phyloP scores from a whole-genome alignment of 1,284 basidiomycete genomes.

The Ceratobasidium sp. region DNA sequence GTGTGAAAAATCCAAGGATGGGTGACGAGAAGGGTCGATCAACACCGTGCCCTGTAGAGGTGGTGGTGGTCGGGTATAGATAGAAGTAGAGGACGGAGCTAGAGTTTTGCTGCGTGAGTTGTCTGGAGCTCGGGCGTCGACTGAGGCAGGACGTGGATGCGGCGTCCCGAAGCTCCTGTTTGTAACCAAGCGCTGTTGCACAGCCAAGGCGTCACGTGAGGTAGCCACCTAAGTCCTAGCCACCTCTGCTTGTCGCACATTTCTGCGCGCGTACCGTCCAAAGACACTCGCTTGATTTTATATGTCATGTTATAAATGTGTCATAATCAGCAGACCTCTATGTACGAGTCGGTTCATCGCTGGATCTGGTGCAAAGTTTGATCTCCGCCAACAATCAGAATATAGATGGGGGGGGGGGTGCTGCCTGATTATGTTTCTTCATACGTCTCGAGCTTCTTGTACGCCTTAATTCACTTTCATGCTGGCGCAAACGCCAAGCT shows the following conservation, averaged over 20 bases:
- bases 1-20: background rate
- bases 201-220: background rate
- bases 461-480: too few relatives aligned
- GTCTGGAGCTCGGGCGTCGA: conserved; percentile 26
- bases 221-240: background rate
- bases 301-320: too few relatives aligned
- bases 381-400: too few relatives aligned
- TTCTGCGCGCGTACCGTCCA: background rate
- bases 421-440: too few relatives aligned
- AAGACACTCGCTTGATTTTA: too few relatives aligned
- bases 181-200: conserved; percentile 8
- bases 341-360: too few relatives aligned
- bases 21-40: background rate
- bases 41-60: background rate
- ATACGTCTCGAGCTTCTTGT: too few relatives aligned
- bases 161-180: conserved; percentile 28
- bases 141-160: conserved; percentile 34
- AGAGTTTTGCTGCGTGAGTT: background rate
- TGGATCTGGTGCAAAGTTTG: too few relatives aligned
- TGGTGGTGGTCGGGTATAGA: background rate
- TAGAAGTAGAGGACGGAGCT: background rate
- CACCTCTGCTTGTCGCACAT: background rate
- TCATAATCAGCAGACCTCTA: too few relatives aligned
- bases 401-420: too few relatives aligned
- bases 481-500: too few relatives aligned